Evolutionary conservation across 2,329 filamentous ascomycete species (phyloP).

Genomic region (Aspergillus terreus): DNA sequence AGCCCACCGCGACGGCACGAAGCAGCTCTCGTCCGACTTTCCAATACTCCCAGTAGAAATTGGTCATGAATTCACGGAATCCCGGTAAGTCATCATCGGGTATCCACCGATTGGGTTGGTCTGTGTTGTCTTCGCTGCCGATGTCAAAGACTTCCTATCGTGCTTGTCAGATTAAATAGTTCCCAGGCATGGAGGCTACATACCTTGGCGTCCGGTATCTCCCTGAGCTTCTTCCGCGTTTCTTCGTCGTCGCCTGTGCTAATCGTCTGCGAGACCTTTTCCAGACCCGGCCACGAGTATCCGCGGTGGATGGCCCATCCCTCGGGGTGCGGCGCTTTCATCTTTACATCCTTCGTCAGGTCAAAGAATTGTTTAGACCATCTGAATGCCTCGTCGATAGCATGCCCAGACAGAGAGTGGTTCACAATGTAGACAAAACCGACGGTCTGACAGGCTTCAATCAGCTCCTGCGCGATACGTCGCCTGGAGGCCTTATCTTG

Average conservation of each 20-base stretch:
- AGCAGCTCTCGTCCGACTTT: conserved; percentile 44
- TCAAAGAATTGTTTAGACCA: conserved; percentile 45
- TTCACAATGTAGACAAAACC: conserved; percentile 50
- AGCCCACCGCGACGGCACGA: conserved; percentile 45
- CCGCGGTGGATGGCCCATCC: conserved; percentile 51
- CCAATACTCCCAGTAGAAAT: conserved; percentile 50
- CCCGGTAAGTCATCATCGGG: conserved; percentile 44
- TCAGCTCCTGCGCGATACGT: conserved; percentile 36
- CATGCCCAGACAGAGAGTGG: conserved; percentile 40
- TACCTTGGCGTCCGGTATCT: conserved; percentile 52
- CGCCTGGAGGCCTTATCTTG: conserved; percentile 24
- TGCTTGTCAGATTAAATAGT: not conserved
- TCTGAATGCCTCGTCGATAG: conserved; percentile 43
- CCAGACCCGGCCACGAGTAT: conserved; percentile 54
- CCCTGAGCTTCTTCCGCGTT: conserved; percentile 40
- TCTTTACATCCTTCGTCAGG: conserved; percentile 44
- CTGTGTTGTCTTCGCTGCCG: conserved; percentile 44
- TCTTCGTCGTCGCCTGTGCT: conserved; percentile 41
- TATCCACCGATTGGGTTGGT: conserved; percentile 51
- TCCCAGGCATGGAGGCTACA: conserved; percentile 5
- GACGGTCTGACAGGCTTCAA: conserved; percentile 41
- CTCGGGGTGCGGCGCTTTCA: conserved; percentile 48
- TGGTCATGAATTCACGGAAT: conserved; percentile 47
- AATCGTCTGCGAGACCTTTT: conserved; percentile 51
- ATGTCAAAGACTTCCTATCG: conserved; percentile 52